phyloP scores from a whole-genome alignment of 495 filamentous ascomycete species.

The Tuber brumale region DNA sequence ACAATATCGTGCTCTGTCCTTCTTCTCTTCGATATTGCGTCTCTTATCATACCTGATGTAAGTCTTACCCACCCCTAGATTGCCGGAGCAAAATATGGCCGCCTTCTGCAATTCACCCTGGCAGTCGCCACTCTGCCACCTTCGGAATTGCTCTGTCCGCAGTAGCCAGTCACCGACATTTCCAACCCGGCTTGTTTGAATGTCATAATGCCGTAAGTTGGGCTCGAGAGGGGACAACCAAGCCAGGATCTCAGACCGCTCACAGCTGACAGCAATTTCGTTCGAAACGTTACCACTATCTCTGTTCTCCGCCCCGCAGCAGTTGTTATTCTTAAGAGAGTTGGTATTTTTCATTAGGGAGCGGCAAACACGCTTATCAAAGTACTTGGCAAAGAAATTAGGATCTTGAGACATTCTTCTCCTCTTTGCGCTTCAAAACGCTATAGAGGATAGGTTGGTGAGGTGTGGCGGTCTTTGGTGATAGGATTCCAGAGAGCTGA shows the following conservation, averaged over 20 bases:
- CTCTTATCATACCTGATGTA: neutral
- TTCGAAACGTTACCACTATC: neutral
- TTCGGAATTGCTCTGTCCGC: neutral
- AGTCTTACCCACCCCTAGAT: too few species aligned
- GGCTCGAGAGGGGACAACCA: neutral
- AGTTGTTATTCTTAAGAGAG: neutral
- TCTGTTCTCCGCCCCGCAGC: too few species aligned
- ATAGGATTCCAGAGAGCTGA: too few species aligned
- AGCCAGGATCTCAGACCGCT: neutral
- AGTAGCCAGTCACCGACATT: neutral
- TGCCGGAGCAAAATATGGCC: neutral
- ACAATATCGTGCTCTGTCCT: neutral
- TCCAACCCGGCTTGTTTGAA: neutral
- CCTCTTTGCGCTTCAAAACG: too few species aligned
- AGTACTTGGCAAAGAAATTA: too few species aligned
- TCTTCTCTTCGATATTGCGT: neutral
- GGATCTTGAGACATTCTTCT: too few species aligned
- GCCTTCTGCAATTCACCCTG: neutral
- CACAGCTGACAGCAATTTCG: neutral
- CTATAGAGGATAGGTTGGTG: too few species aligned
- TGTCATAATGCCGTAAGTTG: neutral
- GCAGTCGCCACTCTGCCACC: neutral
- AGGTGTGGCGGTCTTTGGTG: too few species aligned
- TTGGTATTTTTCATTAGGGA: too few species aligned
- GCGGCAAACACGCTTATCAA: too few species aligned